Evolutionary conservation across 2,329 filamentous ascomycete genomes (phyloP).

Genomic region (Fusarium nematophilum): DNA sequence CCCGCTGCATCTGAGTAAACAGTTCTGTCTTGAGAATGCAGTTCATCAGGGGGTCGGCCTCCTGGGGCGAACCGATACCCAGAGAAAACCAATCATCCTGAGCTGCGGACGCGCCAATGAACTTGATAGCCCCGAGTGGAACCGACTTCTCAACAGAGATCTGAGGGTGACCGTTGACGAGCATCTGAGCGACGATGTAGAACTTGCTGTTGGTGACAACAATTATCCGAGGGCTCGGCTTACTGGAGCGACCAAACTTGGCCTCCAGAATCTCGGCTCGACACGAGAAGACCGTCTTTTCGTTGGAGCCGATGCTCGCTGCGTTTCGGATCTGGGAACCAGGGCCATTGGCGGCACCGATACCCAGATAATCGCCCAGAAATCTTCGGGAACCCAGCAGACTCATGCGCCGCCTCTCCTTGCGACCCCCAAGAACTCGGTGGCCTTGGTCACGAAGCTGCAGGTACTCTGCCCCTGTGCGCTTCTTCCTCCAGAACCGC

Average conservation of each 20-base stretch:
- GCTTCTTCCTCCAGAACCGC: conserved; percentile 94
- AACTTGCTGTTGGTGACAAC: conserved; percentile 88
- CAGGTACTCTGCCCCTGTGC: conserved; percentile 88
- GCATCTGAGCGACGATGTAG: conserved; percentile 86
- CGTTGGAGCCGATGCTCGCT: conserved; percentile 76
- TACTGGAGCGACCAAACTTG: conserved; percentile 96
- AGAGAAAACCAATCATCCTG: conserved; percentile 98
- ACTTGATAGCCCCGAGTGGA: conserved; percentile 88
- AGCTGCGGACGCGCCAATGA: conserved; percentile 80
- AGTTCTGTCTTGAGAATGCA: conserved; percentile 98
- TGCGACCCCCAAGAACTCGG: conserved; percentile 81
- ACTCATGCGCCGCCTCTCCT: conserved; percentile 92
- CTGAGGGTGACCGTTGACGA: conserved; percentile 84
- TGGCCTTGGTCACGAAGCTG: conserved; percentile 91
- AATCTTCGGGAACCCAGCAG: conserved; percentile 91
- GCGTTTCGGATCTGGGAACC: conserved; percentile 83
- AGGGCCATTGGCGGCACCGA: conserved; percentile 82
- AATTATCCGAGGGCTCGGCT: conserved; percentile 86
- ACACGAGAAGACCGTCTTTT: conserved; percentile 88
- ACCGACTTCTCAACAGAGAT: conserved; percentile 86
- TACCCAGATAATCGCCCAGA: conserved; percentile 92
- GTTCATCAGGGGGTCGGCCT: conserved; percentile 91
- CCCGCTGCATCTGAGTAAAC: conserved; percentile 88
- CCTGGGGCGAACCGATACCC: conserved; percentile 87
- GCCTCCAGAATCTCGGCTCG: conserved; percentile 90